phyloP scores from a whole-genome alignment of 371 early-diverging fungal species.

The Lichtheimia ornata region DNA sequence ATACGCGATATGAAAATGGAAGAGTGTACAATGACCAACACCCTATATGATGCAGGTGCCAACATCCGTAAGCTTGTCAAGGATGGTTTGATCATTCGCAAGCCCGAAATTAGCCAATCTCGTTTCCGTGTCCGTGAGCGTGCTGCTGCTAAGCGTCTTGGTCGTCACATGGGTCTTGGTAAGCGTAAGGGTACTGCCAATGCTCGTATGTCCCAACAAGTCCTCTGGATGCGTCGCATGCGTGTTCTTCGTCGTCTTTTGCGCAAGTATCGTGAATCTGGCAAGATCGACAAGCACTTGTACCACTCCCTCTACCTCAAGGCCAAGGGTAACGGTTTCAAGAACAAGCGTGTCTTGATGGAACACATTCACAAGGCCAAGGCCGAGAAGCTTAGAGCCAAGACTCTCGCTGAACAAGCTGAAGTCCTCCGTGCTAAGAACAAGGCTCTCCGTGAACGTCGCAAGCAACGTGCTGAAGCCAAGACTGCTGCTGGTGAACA shows the following conservation, averaged over 20 bases:
- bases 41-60: conserved; percentile 68
- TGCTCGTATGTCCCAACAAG: conserved; percentile 96
- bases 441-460: conserved; percentile 95
- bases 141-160: conserved; percentile 95
- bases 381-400: conserved; percentile 97
- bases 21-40: background rate
- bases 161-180: conserved; percentile 99
- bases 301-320: conserved; percentile 98
- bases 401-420: conserved; percentile 96
- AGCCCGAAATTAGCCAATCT: conserved; percentile 92
- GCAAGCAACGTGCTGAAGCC: conserved; percentile 81
- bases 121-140: conserved; percentile 95
- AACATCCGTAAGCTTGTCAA: conserved; percentile 96
- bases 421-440: conserved; percentile 96
- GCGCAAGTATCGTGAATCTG: conserved; percentile 96
- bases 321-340: conserved; percentile 99
- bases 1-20: background rate
- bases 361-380: conserved; percentile 99
- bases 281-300: conserved; percentile 98
- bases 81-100: conserved; percentile 97
- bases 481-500: conserved; percentile 50
- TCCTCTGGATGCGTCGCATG: conserved; percentile 99
- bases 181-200: conserved; percentile 99
- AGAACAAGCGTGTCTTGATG: conserved; percentile 99
- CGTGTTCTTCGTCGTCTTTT: conserved; percentile 97